Conservation (phyloP, 352 stramenopile species). For the Phytophthora chlamydospora region DNA sequence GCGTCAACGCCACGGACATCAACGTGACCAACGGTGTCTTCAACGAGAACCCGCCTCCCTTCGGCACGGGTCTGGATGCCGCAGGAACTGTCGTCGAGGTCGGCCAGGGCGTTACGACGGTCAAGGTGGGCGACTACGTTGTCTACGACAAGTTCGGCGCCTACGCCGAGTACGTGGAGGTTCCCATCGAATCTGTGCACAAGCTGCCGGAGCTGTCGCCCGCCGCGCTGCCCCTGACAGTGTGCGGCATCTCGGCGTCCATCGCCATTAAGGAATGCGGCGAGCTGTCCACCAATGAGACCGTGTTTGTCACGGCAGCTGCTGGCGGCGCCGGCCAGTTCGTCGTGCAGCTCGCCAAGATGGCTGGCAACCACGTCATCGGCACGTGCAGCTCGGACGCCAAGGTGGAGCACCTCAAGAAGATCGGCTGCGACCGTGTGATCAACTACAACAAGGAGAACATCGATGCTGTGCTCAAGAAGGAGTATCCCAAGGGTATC, state of each 20-base stretch:
- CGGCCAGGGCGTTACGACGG: conserved; percentile 39
- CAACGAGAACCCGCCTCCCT: conserved; percentile 45
- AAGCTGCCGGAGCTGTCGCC: conserved; percentile 31
- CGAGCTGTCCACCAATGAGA: conserved; percentile 56
- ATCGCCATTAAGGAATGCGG: conserved; percentile 56
- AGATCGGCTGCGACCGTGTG: conserved; percentile 66
- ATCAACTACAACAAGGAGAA: conserved; percentile 79
- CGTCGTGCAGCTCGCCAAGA: conserved; percentile 82
- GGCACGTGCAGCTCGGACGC: conserved; percentile 80
- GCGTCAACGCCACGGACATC: conserved; percentile 59
- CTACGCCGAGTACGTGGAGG: conserved; percentile 52
- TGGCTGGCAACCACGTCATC: conserved; percentile 77
- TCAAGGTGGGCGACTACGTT: conserved; percentile 49
- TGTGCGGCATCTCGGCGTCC: conserved; percentile 53
- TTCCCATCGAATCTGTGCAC: conserved; percentile 37
- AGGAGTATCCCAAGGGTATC: conserved; percentile 38
- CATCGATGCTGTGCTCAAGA: conserved; percentile 36
- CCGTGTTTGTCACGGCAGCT: conserved; percentile 56
- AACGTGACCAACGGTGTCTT: conserved; percentile 61
- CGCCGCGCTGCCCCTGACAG: conserved; percentile 41
- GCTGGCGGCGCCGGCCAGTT: conserved; percentile 81
- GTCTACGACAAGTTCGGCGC: conserved; percentile 44
- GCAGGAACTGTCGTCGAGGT: conserved; percentile 46
- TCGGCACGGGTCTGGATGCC: conserved; percentile 51
- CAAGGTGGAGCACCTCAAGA: conserved; percentile 74